Evolutionary conservation across 805 yeast species (phyloP), one percentile per base, ranked within the genome.

Genomic region (Kurtzmaniella cleridarum): DNA sequence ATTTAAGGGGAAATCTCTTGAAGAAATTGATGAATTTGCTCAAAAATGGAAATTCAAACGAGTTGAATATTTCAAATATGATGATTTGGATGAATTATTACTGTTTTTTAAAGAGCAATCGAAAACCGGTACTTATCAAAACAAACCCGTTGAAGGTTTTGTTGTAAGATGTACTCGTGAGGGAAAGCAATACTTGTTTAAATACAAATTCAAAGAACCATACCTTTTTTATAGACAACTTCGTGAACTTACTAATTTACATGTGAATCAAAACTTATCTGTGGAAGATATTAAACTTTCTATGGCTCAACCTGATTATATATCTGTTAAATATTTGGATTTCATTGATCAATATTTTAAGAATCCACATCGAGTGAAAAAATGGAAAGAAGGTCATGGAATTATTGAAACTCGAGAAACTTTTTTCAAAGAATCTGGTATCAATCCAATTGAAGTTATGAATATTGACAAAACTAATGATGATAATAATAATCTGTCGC

Each of bases 201-300:
- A 93, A 62, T 93, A 69, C 66, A 93, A 93, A 60, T 93, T 93
- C 58, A 95, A 89, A 48, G 95, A 93, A 61, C 98, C 98, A 0
- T 93, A 93, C 55, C 63, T 89, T 33, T 73, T 93, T 73, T 93
- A 89, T 59, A 73, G 99, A 42, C 86, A 84, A 50, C 79, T 95
- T 76, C 73, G 99, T 47, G 98, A 93, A 52, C 84, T 79, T 2
- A 88, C 97, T 1, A 81, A 76, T 20, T 20, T 20, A 8, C 24
- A 20, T 20, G 24, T 20, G 24, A 20, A 20, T 8, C 24, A 20
- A 20, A 20, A 20, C 8, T 20, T 20, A 8, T 20, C 24, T 20
- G 24, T 20, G 5, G 24, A 20, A 20, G 24, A 20, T 20, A 20
- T 20, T 8, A 20, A 20, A 8, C 7, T 20, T 5, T 20, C 24